These are phyloP conservation scores for Parastagonospora nodorum DNA, from an alignment of 2,329 filamentous ascomycete species.

Conservation along the genomic window DNA sequence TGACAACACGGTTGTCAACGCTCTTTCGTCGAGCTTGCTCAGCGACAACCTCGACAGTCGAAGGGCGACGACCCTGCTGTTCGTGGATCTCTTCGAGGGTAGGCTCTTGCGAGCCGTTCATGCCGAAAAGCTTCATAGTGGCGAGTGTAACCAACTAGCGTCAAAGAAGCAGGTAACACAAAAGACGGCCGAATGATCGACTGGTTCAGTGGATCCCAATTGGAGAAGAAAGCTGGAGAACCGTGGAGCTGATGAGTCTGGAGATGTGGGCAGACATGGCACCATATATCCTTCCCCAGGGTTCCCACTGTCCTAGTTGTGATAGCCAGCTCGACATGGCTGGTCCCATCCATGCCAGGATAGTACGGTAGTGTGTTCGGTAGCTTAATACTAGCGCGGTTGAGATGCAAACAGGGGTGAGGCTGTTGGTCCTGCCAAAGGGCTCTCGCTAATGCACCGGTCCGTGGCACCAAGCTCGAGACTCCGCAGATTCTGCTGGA, in stretches of 20 bases:
- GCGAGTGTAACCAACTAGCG: not conserved
- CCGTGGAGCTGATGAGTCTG: constrained; percentile 25
- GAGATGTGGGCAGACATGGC: constrained; percentile 11
- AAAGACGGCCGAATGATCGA: constrained; percentile 1
- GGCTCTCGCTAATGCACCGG: constrained; percentile 17
- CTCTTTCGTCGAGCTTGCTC: constrained; percentile 40
- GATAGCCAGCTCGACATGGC: constrained; percentile 19
- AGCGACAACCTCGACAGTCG: constrained; percentile 40
- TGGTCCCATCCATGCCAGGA: constrained; percentile 30
- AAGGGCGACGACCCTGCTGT: constrained; percentile 44
- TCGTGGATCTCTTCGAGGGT: constrained; percentile 42
- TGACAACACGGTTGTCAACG: constrained; percentile 41
- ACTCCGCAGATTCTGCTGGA: constrained; percentile 22
- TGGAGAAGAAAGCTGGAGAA: constrained; percentile 18
- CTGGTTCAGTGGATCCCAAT: constrained; percentile 10
- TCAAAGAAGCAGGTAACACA: constrained; percentile 1
- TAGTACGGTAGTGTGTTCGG: constrained; percentile 16
- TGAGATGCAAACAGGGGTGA: constrained; percentile 15
- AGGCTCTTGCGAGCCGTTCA: constrained; percentile 37
- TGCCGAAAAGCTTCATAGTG: constrained; percentile 35
- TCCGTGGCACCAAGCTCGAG: constrained; percentile 16
- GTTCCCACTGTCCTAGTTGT: constrained; percentile 6
- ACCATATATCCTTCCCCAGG: constrained; percentile 26
- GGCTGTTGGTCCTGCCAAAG: constrained; percentile 8
- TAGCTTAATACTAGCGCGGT: constrained; percentile 20